These are phyloP conservation scores for Pythium aquatile DNA, from an alignment of 352 stramenopile genomes.

Conservation along the genomic window DNA sequence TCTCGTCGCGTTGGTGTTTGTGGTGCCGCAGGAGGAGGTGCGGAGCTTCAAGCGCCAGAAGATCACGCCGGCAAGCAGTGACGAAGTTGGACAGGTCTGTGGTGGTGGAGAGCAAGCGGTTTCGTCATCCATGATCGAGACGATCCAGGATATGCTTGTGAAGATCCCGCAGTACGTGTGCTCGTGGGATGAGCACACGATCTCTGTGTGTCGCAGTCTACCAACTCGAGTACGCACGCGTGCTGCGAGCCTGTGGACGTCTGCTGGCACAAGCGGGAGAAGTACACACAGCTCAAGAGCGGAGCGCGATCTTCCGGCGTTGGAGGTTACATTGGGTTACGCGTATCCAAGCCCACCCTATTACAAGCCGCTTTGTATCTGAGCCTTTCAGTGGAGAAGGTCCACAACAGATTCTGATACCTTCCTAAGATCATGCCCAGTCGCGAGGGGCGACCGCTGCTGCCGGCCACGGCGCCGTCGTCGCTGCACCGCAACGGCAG, in stretches of 20 bases:
- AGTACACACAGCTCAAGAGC: conserved; percentile 23
- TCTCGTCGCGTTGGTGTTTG: background rate
- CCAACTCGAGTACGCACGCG: conserved; percentile 63
- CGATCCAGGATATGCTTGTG: background rate
- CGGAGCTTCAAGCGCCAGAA: background rate
- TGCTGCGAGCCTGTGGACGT: conserved; percentile 49
- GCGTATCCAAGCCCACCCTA: background rate
- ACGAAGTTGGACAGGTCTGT: too few species aligned
- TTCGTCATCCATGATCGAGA: background rate
- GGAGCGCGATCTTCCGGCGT: background rate
- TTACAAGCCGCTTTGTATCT: background rate
- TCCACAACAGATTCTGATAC: background rate
- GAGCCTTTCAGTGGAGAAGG: background rate
- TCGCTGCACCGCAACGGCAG: background rate
- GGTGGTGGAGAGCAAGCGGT: background rate
- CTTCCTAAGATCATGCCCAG: background rate
- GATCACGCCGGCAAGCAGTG: background rate
- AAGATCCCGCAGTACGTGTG: background rate
- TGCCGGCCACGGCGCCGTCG: conserved; percentile 1
- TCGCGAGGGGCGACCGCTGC: background rate
- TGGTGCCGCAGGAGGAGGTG: background rate
- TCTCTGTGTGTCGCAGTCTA: conserved; percentile 1
- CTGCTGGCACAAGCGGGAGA: conserved; percentile 36
- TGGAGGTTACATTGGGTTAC: background rate
- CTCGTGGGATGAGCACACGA: background rate